Evolutionary conservation across 257 asterid genomes (phyloP).

Genomic region (Solanum ossicruentum): DNA sequence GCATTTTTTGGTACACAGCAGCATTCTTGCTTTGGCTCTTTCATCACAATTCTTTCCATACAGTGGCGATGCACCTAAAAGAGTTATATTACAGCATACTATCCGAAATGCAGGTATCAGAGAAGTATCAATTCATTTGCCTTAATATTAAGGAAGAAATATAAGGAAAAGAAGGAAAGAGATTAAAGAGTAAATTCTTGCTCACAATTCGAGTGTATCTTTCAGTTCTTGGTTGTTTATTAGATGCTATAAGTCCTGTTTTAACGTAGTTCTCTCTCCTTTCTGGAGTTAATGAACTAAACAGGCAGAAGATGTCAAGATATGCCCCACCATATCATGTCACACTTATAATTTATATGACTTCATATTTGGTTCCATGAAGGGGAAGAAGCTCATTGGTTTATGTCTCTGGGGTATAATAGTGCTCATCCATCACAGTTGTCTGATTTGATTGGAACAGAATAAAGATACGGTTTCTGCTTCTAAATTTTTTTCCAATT

Average conservation of each 20-base stretch:
- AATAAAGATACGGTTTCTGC: background rate
- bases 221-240: background rate
- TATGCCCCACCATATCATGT: background rate
- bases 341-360: background rate
- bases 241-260: background rate
- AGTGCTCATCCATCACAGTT: background rate
- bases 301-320: background rate
- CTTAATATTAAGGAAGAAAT: background rate
- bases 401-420: background rate
- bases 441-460: background rate
- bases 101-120: conserved; percentile 56
- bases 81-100: conserved; percentile 81
- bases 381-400: background rate
- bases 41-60: conserved; percentile 92
- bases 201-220: background rate
- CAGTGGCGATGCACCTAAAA: conserved; percentile 92
- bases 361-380: background rate
- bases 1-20: conserved; percentile 54
- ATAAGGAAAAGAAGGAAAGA: background rate
- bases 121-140: background rate
- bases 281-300: background rate
- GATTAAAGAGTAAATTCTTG: background rate
- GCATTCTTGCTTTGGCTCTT: conserved; percentile 65
- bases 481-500: background rate
- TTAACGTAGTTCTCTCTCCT: background rate